Evolutionary conservation across 2,329 filamentous ascomycete genomes (phyloP).

Genomic region (Trichoderma lentiforme): DNA sequence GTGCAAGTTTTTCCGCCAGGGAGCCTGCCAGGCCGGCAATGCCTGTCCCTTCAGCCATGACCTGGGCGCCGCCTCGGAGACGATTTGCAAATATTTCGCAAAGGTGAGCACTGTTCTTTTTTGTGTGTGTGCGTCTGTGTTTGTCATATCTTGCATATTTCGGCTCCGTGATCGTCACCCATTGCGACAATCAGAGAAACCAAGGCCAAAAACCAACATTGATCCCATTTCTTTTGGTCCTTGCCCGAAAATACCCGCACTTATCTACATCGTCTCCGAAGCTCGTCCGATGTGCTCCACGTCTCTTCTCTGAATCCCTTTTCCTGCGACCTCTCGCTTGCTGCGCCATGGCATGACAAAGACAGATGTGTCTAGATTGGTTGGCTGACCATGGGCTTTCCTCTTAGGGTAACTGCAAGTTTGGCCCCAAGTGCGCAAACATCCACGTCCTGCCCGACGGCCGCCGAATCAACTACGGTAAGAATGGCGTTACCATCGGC

Average conservation of each 20-base stretch:
- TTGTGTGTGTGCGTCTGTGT: neutral
- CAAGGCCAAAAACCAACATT: neutral
- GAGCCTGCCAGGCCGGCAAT: constrained; percentile 91
- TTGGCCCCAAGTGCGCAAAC: constrained; percentile 95
- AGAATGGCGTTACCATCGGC: constrained; percentile 64
- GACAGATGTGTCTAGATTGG: neutral
- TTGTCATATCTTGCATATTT: neutral
- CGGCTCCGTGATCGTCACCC: neutral
- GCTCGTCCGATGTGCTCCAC: neutral
- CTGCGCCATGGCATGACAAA: neutral
- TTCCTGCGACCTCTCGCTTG: neutral
- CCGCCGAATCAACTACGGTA: constrained; percentile 79
- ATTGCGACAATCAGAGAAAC: neutral
- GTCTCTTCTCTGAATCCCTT: neutral
- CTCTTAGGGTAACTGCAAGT: constrained; percentile 91
- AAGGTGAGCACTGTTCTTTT: constrained; percentile 62
- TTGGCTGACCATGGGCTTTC: constrained; percentile 11
- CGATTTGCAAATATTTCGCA: constrained; percentile 97
- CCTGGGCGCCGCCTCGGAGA: constrained; percentile 77
- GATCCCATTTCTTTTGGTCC: neutral
- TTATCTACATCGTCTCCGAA: neutral
- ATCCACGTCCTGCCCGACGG: constrained; percentile 94
- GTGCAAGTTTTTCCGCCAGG: constrained; percentile 98
- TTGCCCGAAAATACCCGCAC: constrained; percentile 12
- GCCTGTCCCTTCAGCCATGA: constrained; percentile 97